These are phyloP conservation scores for Aspergillus heteromorphus DNA, from an alignment of 495 filamentous ascomycete species.

Conservation along the genomic window DNA sequence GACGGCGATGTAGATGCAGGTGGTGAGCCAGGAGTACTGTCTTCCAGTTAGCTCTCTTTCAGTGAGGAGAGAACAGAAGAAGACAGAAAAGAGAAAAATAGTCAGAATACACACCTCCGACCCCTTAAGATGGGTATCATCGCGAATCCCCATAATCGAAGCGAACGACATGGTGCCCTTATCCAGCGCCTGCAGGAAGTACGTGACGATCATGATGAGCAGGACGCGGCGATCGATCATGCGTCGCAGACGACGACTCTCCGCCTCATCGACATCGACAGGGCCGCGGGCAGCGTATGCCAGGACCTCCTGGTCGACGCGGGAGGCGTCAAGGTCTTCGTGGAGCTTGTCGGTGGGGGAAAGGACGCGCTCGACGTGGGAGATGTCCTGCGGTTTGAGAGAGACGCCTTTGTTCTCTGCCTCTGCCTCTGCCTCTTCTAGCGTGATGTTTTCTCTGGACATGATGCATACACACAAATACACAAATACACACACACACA, in stretches of 20 bases:
- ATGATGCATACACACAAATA: no score
- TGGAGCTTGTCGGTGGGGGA: constrained; percentile 38
- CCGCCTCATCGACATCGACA: constrained; percentile 49
- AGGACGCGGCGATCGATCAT: constrained; percentile 54
- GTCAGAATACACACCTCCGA: constrained; percentile 37
- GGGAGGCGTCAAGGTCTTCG: constrained; percentile 45
- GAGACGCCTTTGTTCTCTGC: background rate
- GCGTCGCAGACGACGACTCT: constrained; percentile 43
- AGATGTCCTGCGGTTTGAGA: constrained; percentile 27
- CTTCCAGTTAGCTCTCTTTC: constrained; percentile 1
- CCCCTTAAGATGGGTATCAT: constrained; percentile 48
- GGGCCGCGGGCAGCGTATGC: constrained; percentile 50
- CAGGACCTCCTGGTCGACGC: constrained; percentile 59
- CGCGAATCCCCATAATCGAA: constrained; percentile 61
- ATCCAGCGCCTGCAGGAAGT: constrained; percentile 69
- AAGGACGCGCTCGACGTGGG: constrained; percentile 44
- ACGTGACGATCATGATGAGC: constrained; percentile 46
- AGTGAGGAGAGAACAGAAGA: background rate
- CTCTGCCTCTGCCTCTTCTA: background rate
- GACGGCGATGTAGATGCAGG: constrained; percentile 51
- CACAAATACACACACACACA: no score
- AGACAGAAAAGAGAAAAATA: background rate
- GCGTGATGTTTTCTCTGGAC: background rate
- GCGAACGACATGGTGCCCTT: constrained; percentile 67
- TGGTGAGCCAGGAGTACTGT: constrained; percentile 49